These are phyloP conservation scores for Microsporum canis DNA, from an alignment of 2,329 filamentous ascomycete genomes.

Conservation along the genomic window DNA sequence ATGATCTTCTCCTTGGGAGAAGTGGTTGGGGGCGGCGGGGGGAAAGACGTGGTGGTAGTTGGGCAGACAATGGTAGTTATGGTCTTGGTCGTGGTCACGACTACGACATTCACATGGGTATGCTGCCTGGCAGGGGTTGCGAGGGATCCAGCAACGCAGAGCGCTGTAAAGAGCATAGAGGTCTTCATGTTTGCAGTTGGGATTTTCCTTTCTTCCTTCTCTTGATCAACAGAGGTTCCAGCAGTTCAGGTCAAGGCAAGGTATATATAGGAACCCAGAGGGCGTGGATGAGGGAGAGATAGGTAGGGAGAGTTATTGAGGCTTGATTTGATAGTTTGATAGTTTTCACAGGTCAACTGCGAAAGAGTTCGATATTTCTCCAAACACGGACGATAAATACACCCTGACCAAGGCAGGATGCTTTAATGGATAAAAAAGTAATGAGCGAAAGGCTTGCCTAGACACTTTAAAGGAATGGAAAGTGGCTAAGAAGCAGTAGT, in stretches of 20 bases:
- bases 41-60: not conserved
- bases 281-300: not conserved
- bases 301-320: not conserved
- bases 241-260: not conserved
- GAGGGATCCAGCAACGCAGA: slow-evolving; percentile 27
- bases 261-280: not conserved
- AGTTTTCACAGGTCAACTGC: slow-evolving; percentile 24
- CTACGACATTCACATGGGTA: slow-evolving; percentile 28
- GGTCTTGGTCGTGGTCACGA: slow-evolving; percentile 28
- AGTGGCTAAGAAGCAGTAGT: slow-evolving; percentile 14
- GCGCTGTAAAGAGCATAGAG: slow-evolving; percentile 25
- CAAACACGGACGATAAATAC: slow-evolving; percentile 6
- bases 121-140: slow-evolving; percentile 27
- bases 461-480: slow-evolving; percentile 19
- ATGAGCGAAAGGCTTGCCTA: slow-evolving; percentile 13
- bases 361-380: slow-evolving; percentile 12
- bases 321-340: not conserved
- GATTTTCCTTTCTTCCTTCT: not conserved
- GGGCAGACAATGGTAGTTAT: slow-evolving; percentile 17
- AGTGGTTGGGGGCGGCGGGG: not conserved
- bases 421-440: not conserved
- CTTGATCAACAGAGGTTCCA: not conserved
- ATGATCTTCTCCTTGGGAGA: not conserved
- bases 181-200: slow-evolving; percentile 13
- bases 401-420: slow-evolving; percentile 21